Evolutionary conservation across 2,329 filamentous ascomycete species (phyloP), one percentile per base, ranked within the genome.

Genomic region (Bretziella fagacearum): DNA sequence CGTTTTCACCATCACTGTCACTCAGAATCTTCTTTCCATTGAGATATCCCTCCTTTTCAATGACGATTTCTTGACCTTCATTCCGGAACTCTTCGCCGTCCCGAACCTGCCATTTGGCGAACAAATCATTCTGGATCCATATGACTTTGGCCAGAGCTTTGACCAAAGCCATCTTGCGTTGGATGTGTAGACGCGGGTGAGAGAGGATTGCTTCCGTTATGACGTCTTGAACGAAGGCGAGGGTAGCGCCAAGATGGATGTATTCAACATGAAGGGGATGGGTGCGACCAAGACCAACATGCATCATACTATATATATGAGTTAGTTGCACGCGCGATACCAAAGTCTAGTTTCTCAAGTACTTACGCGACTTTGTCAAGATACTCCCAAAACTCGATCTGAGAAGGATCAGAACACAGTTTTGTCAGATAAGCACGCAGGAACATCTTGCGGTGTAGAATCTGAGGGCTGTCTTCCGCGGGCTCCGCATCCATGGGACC

Each of bases 81-180:
- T 61, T 56, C 23, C 60, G 59, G 53, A 66, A 74, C 60, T 84
- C 80, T 26, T 78, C 72, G 44, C 78, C 77, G 53, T 83, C 79
- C 29, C 72, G 68, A 29, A 83, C 73, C 55, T 85, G 82, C 79
- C 81, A 87, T 59, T 81, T 82, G 13, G 82, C 80, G 59, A 89
- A 83, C 22, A 89, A 67, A 59, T 89, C 84, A 58, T 89, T 89
- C 62, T 89, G 84, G 54, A 89, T 86, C 83, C 83, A 89, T 53
- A 89, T 79, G 22, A 89, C 78, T 60, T 91, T 91, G 52, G 76
- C 76, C 20, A 89, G 66, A 0, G 84, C 83, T 59, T 81, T 83
- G 39, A 87, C 70, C 2, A 89, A 69, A 17, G 74, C 78, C 15
- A 81, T 77, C 63, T 87, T 87, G 60, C 73, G 72, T 49, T 69